Evolutionary conservation across 2,329 filamentous ascomycete species (phyloP), one percentile per base, ranked within the genome.

Genomic region (Fusarium poae): DNA sequence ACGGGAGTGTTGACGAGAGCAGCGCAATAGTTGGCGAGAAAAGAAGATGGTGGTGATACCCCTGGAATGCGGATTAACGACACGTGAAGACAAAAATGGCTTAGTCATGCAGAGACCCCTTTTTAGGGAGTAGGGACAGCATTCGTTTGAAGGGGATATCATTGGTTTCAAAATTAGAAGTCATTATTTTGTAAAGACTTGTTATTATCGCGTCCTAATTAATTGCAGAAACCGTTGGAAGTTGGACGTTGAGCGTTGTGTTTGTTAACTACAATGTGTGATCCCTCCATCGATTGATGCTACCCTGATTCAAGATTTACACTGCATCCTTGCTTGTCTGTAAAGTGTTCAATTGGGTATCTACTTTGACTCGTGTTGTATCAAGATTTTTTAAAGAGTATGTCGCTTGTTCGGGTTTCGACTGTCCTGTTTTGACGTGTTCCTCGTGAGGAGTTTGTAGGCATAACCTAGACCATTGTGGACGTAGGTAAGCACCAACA

Each of bases 51-150:
- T 57, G 53, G 35, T 65, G 40, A 53, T 44, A 42, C 44, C 60
- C 63, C 59, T 62, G 49, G 52, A 51, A 35, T 58, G 30, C 18
- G n/a, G n/a, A 32, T 50, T 53, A 29, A 58, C 67, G 30, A 65
- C 67, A 71, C 56, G 45, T 71, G 53, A 71, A 65, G 57, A 45
- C 32, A 60, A 60, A 27, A 52, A n/a, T 50, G 39, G 68, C 68
- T 70, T 70, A 70, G 68, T 70, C 68, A 71, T 67, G 35, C 55
- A 2, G n/a, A 25, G 37, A 32, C 58, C 46, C 62, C 66, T 70
- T 70, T 69, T 59, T 39, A 48, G 32, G 56, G 49, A 51, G 46
- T 21, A 50, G 39, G 18, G 21, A 15, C 23, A 21, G 18, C 34
- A 23, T n/a, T 57, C 29, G 35, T 30, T 45, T 45, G 43, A 45